Evolutionary conservation across 495 filamentous ascomycete genomes (phyloP).

Genomic region (Penicillium canariense): DNA sequence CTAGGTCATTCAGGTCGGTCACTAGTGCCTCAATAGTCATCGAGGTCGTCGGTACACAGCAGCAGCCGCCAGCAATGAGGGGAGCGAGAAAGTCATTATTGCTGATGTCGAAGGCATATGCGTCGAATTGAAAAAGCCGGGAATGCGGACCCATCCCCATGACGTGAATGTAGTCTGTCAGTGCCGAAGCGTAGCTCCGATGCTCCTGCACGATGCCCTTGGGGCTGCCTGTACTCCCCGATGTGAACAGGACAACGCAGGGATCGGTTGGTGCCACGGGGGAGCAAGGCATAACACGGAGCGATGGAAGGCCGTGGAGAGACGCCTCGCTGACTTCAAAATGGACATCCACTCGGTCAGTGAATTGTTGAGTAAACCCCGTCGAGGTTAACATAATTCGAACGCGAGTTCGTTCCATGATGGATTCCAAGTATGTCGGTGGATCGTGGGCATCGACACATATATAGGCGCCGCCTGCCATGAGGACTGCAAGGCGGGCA

Average conservation of each 20-base stretch:
- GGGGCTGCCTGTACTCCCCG: slow-evolving; percentile 44
- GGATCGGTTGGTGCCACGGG: slow-evolving; percentile 16
- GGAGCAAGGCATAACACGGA: neutral
- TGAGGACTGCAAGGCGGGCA: slow-evolving; percentile 48
- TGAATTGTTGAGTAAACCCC: neutral
- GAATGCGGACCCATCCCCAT: slow-evolving; percentile 16
- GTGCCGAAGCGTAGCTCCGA: slow-evolving; percentile 30
- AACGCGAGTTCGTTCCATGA: neutral
- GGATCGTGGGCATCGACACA: slow-evolving; percentile 12
- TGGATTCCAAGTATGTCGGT: slow-evolving; percentile 1
- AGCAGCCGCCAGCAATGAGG: slow-evolving; percentile 43
- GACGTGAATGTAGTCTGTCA: slow-evolving; percentile 19
- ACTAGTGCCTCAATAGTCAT: slow-evolving; percentile 30
- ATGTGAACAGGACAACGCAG: slow-evolving; percentile 41
- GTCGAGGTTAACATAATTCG: slow-evolving; percentile 6
- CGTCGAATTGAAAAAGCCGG: slow-evolving; percentile 46
- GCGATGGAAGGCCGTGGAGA: neutral
- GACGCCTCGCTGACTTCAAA: neutral
- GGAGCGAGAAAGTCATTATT: slow-evolving; percentile 43
- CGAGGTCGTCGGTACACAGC: slow-evolving; percentile 44
- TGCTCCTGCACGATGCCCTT: slow-evolving; percentile 53
- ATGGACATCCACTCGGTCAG: neutral
- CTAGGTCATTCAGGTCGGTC: slow-evolving; percentile 30
- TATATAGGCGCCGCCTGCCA: slow-evolving; percentile 42
- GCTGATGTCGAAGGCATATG: slow-evolving; percentile 46